Base-by-base conservation (phyloP, 1,284 basidiomycete species). In the Pulveroboletus sp. region DNA sequence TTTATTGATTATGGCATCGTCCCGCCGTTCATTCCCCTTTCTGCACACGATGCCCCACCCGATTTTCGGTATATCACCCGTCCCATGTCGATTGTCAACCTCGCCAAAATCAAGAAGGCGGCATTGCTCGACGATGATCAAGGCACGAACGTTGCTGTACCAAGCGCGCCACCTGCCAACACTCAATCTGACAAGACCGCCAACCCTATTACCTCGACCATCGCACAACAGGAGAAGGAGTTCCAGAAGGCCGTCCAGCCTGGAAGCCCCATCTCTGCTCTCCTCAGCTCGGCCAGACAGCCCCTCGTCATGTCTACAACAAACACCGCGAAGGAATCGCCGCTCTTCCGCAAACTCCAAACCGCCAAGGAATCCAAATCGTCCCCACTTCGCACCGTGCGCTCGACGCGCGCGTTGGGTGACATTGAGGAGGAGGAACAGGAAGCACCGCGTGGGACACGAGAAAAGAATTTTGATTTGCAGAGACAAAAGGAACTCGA, bases 171-270 rank as follows among this genome's bases (percentile, higher is more conserved):
- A 11, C 53, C 61, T 25, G 44, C 64, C 46, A 59, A 59, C 14
- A 57, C 49, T n/a, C 60, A 60, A 26, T 43, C 67, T 18, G 67
- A 66, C 20, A 69, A 68, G 58, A 63, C 65, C 40, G 78, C 77
- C 65, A 79, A 75, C 22, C 58, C 61, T 24, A 76, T 79, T 38
- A 83, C 80, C 4, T 81, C 81, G 8, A 87, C 78, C 50, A 86
- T 92, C 60, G 84, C 88, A 7, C 90, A 94, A 66, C 92, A 96
- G 72, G 96, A 99, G 81, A 87, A 91, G 68, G 96, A 98, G 73
- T 96, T 97, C 84, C 88, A 94, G 76, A 89, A 91, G 65, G 97
- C 95, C 3, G 92, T 98, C 5, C 92, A 96, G 70, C 97, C 96
- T 5, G 94, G 93, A 49, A 92, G 89, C 62, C 96, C 97, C 0